Evolutionary conservation across 495 filamentous ascomycete genomes (phyloP).

Genomic region (Talaromyces adpressus): DNA sequence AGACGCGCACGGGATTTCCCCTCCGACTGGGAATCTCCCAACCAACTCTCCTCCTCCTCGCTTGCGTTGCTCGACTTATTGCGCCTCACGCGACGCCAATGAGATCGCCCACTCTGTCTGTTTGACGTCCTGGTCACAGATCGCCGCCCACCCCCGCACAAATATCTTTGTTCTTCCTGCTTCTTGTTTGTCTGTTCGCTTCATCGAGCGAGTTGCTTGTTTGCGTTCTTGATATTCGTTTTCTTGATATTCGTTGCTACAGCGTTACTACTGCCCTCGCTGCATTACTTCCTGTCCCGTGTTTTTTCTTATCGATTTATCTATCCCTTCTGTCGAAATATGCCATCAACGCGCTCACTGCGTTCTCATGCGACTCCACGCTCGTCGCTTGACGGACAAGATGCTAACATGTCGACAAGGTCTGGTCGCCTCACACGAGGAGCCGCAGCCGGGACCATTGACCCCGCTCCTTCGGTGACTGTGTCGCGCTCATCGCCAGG

Average conservation of each 20-base stretch:
- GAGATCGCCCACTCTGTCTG: neutral
- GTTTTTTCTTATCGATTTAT: conserved; percentile 3
- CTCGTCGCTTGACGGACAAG: conserved; percentile 26
- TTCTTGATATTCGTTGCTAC: neutral
- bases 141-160: conserved; percentile 1
- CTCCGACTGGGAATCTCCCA: neutral
- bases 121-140: neutral
- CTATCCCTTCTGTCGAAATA: conserved; percentile 16
- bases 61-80: neutral
- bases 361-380: conserved; percentile 39
- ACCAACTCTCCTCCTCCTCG: neutral
- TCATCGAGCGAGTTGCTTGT: conserved; percentile 7
- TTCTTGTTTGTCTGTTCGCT: conserved; percentile 10
- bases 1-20: neutral
- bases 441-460: conserved; percentile 15
- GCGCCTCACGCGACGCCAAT: neutral
- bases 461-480: conserved; percentile 32
- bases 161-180: conserved; percentile 1
- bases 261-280: neutral
- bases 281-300: conserved; percentile 5
- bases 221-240: conserved; percentile 1
- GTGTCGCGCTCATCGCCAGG: conserved; percentile 49
- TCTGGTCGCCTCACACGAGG: conserved; percentile 29
- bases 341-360: conserved; percentile 44
- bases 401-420: conserved; percentile 32